Evolutionary conservation across 2,329 filamentous ascomycete genomes (phyloP).

Genomic region (Penicillium thymicola): DNA sequence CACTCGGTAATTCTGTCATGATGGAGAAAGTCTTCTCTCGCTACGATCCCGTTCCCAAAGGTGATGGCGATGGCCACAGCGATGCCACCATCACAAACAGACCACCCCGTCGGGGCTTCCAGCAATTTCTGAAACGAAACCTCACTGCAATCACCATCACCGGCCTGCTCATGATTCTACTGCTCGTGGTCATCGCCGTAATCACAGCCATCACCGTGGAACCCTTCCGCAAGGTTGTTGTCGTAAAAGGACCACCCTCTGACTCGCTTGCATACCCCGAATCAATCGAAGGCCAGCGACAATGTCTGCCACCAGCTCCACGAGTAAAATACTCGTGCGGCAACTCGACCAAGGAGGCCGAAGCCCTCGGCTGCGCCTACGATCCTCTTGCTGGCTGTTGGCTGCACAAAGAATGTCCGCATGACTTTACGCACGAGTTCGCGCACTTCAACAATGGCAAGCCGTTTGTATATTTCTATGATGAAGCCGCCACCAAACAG

Average conservation of each 20-base stretch:
- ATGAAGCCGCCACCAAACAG: conserved; percentile 8
- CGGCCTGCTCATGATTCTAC: conserved; percentile 1
- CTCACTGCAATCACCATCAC: conserved; percentile 12
- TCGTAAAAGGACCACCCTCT: background rate
- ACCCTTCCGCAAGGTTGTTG: conserved; percentile 5
- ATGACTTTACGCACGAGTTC: conserved; percentile 13
- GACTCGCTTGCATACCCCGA: background rate
- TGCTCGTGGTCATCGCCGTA: conserved; percentile 6
- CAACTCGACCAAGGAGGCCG: conserved; percentile 13
- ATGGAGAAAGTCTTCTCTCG: conserved; percentile 4
- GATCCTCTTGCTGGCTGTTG: conserved; percentile 17
- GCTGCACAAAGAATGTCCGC: conserved; percentile 15
- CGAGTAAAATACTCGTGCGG: conserved; percentile 11
- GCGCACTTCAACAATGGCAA: conserved; percentile 13
- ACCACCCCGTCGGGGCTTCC: background rate
- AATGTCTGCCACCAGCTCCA: conserved; percentile 9
- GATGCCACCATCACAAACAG: conserved; percentile 1
- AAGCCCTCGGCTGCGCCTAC: conserved; percentile 12
- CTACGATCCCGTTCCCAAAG: conserved; percentile 3
- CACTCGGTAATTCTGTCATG: background rate
- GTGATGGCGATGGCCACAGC: conserved; percentile 4
- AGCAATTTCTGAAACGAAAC: conserved; percentile 6
- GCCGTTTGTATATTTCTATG: conserved; percentile 17
- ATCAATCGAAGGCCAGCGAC: conserved; percentile 3
- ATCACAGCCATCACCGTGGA: conserved; percentile 9